Evolutionary conservation across 345 rosid species (phyloP).

Genomic region (Trapa bicornis): DNA sequence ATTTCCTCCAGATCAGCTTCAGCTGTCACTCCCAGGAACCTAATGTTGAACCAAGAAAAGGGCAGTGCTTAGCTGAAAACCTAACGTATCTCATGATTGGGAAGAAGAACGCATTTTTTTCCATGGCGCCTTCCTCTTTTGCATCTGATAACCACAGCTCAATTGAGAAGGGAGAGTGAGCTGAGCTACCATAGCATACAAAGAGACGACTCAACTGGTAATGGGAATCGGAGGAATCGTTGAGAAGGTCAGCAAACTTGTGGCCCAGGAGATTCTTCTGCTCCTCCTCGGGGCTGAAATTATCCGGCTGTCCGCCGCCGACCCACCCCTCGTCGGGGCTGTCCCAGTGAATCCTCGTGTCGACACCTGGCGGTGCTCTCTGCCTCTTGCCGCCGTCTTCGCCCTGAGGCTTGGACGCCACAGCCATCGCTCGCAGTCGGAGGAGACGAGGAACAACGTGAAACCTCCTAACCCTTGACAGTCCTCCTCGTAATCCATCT

Average conservation of each 20-base stretch:
- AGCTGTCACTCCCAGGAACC: conserved; percentile 68
- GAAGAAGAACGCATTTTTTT: background rate
- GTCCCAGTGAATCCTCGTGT: conserved; percentile 93
- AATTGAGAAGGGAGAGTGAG: conserved; percentile 1
- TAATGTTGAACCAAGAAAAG: conserved; percentile 8
- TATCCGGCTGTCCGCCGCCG: conserved; percentile 24
- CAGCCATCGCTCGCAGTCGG: background rate
- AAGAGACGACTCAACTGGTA: conserved; percentile 47
- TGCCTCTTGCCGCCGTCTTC: conserved; percentile 15
- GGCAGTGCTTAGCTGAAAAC: background rate
- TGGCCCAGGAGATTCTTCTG: conserved; percentile 33
- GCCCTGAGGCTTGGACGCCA: conserved; percentile 4
- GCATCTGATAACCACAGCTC: background rate
- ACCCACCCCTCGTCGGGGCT: conserved; percentile 84
- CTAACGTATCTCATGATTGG: background rate
- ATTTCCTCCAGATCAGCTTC: conserved; percentile 78
- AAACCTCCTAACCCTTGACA: background rate
- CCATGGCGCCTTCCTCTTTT: background rate
- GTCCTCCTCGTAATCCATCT: background rate
- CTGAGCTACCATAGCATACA: too few relatives aligned
- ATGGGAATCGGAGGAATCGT: conserved; percentile 73
- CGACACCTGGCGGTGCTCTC: conserved; percentile 55
- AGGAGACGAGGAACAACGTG: background rate
- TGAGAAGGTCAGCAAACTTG: conserved; percentile 61
- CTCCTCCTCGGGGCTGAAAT: conserved; percentile 19